phyloP scores from a whole-genome alignment of 495 filamentous ascomycete species.

The Neurospora africana region DNA sequence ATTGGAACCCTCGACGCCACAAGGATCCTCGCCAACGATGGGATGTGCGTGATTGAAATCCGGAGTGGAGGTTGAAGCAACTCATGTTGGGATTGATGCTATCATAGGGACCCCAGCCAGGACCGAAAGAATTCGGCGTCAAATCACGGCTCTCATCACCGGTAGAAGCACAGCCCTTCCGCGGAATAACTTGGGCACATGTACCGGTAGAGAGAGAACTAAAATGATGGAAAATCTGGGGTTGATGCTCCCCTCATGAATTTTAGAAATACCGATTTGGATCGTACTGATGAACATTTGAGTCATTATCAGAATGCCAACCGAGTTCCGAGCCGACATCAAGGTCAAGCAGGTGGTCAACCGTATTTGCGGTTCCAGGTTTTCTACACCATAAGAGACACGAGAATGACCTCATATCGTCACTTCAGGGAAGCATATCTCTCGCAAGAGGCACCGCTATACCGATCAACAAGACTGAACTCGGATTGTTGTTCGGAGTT shows the following conservation, averaged over 20 bases:
- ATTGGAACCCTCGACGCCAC: background rate
- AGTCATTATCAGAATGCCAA: background rate
- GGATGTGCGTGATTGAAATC: background rate
- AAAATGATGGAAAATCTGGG: background rate
- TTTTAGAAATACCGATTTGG: background rate
- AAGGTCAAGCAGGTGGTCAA: background rate
- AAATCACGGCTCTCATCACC: background rate
- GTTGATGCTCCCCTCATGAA: background rate
- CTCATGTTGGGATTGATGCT: background rate
- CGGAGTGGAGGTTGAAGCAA: background rate
- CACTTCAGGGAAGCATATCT: background rate
- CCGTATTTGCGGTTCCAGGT: background rate
- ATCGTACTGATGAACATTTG: too few relatives aligned
- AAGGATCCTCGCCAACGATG: background rate
- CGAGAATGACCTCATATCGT: background rate
- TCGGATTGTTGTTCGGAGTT: background rate
- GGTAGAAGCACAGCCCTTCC: background rate
- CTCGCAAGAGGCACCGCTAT: background rate
- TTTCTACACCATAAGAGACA: background rate
- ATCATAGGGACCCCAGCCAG: background rate
- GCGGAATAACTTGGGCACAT: background rate
- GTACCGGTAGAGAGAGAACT: background rate
- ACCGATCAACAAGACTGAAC: background rate
- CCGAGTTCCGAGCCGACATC: background rate
- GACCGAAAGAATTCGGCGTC: background rate